Percentiles rank a stretch among this genome's conserved stretches.
phyloP scores from a whole-genome alignment of 192 early-diverging fungal species.

The Mortierella alpina region DNA sequence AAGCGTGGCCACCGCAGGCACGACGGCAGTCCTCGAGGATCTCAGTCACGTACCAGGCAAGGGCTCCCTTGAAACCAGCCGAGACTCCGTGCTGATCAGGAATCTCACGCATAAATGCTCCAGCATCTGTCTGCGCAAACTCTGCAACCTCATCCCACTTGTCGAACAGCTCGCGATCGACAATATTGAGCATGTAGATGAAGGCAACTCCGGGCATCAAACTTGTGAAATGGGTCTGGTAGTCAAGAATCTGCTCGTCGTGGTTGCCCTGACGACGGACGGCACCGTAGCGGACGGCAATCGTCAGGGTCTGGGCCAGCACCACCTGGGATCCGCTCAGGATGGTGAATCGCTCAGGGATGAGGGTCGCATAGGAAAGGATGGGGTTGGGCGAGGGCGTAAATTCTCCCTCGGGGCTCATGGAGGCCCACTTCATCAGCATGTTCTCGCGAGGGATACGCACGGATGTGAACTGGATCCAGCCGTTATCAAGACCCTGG shows the following conservation, averaged over 20 bases:
- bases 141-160: constrained; percentile 57
- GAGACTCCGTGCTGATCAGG: constrained; percentile 69
- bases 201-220: constrained; percentile 66
- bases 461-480: constrained; percentile 69
- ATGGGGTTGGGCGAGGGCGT: constrained; percentile 64
- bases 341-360: constrained; percentile 71
- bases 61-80: constrained; percentile 63
- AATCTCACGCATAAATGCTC: constrained; percentile 57
- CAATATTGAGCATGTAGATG: constrained; percentile 60
- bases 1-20: constrained; percentile 73
- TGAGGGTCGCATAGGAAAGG: constrained; percentile 69
- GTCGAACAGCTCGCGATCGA: constrained; percentile 44
- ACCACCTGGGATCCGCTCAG: constrained; percentile 53
- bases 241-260: constrained; percentile 75
- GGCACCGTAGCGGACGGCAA: constrained; percentile 70
- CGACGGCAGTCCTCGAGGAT: constrained; percentile 63
- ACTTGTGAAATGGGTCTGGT: constrained; percentile 70
- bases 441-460: constrained; percentile 69
- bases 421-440: constrained; percentile 67
- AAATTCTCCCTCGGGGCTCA: constrained; percentile 66
- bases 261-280: constrained; percentile 70
- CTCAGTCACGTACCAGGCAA: constrained; percentile 64
- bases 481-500: constrained; percentile 73
- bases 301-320: constrained; percentile 64
- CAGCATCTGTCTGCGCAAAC: constrained; percentile 59